phyloP scores from a whole-genome alignment of 1,284 basidiomycete genomes.

The Ustilago cynodontis region DNA sequence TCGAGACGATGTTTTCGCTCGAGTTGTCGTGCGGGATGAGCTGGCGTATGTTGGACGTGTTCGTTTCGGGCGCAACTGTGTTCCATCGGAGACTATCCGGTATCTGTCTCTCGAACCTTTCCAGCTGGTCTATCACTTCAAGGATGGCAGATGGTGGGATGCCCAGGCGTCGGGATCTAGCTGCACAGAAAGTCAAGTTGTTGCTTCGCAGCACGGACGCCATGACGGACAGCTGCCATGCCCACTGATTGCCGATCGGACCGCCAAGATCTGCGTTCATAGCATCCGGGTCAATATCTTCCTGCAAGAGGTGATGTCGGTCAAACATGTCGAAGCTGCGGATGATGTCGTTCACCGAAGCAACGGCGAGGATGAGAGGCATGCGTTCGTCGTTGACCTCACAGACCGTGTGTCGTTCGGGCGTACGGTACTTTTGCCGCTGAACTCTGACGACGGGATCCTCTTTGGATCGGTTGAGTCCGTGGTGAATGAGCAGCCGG shows the following conservation, averaged over 20 bases:
- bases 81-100: slow-evolving; percentile 40
- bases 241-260: slow-evolving; percentile 36
- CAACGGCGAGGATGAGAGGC: slow-evolving; percentile 37
- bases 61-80: neutral
- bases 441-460: slow-evolving; percentile 39
- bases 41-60: slow-evolving; percentile 7
- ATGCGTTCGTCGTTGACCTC: slow-evolving; percentile 42
- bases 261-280: slow-evolving; percentile 30
- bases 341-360: slow-evolving; percentile 36
- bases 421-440: slow-evolving; percentile 18
- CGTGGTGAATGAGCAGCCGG: slow-evolving; percentile 37
- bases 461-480: slow-evolving; percentile 42
- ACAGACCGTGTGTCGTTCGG: slow-evolving; percentile 11
- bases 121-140: slow-evolving; percentile 37
- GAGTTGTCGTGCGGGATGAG: slow-evolving; percentile 32
- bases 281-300: slow-evolving; percentile 43
- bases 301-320: slow-evolving; percentile 39
- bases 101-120: slow-evolving; percentile 40
- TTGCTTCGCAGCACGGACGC: slow-evolving; percentile 36
- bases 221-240: slow-evolving; percentile 36
- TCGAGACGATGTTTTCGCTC: slow-evolving; percentile 39
- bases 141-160: slow-evolving; percentile 35
- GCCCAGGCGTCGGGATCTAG: slow-evolving; percentile 37
- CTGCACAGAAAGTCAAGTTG: slow-evolving; percentile 38
- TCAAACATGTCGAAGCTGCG: slow-evolving; percentile 42